A percentile compares a stretch with the other conserved stretches of the same genome.
phyloP scores from a whole-genome alignment of 2,329 filamentous ascomycete species.

The Penicillium sp. region DNA sequence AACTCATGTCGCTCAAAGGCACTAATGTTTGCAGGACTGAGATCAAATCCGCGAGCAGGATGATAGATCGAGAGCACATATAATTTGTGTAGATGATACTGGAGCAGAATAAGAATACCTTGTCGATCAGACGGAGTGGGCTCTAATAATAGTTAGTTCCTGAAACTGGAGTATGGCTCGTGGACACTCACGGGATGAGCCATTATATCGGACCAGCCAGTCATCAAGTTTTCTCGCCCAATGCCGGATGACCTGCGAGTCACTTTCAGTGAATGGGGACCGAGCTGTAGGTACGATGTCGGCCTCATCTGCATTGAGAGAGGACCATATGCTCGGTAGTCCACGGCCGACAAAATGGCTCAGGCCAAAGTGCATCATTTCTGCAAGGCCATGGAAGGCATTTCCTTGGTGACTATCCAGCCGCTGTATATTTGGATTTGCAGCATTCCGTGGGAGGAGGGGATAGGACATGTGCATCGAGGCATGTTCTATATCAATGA shows the following conservation, averaged over 20 bases:
- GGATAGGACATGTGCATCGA: conserved; percentile 32
- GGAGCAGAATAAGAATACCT: conserved; percentile 29
- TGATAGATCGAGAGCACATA: conserved; percentile 32
- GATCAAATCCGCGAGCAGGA: conserved; percentile 27
- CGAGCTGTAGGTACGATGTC: conserved; percentile 8
- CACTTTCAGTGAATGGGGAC: conserved; percentile 24
- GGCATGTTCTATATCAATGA: conserved; percentile 31
- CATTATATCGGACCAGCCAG: conserved; percentile 30
- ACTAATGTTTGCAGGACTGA: conserved; percentile 26
- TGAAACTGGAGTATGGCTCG: neutral
- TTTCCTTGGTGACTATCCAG: conserved; percentile 20
- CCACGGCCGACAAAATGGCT: conserved; percentile 30
- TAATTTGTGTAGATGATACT: conserved; percentile 31
- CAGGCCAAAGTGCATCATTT: conserved; percentile 31
- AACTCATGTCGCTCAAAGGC: conserved; percentile 26
- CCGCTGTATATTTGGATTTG: conserved; percentile 16
- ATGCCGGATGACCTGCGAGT: conserved; percentile 26
- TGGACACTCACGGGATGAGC: conserved; percentile 21
- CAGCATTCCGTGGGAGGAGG: conserved; percentile 24
- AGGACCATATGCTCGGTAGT: conserved; percentile 29
- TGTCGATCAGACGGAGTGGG: conserved; percentile 27
- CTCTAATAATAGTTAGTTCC: conserved; percentile 10
- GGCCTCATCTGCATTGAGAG: conserved; percentile 19
- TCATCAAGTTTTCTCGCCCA: conserved; percentile 29
- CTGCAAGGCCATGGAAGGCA: conserved; percentile 25